phyloP scores from a whole-genome alignment of 805 yeast genomes.

The Yarrowia sp. region DNA sequence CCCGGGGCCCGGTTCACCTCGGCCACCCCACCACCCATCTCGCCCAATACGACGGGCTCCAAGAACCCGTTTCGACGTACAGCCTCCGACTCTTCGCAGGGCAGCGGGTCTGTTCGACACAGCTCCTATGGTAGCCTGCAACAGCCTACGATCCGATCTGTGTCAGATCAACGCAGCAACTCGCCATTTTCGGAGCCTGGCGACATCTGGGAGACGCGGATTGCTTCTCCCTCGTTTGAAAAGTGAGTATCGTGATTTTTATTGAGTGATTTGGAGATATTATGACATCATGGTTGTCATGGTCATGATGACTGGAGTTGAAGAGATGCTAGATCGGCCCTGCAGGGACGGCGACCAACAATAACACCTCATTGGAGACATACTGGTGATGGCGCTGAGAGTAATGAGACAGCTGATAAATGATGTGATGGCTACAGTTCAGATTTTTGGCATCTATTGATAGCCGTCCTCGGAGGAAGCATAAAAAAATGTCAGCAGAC shows the following conservation, averaged over 20 bases:
- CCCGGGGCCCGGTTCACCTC: constrained; percentile 13
- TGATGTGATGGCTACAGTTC: background rate
- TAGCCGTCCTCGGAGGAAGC: background rate
- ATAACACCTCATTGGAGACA: background rate
- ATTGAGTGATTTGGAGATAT: background rate
- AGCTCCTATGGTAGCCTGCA: background rate
- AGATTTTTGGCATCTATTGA: background rate
- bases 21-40: constrained; percentile 16
- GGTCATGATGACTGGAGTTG: background rate
- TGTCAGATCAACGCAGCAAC: constrained; percentile 20
- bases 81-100: constrained; percentile 24
- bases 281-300: background rate
- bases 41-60: constrained; percentile 17
- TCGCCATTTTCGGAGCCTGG: constrained; percentile 3
- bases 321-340: background rate
- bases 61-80: constrained; percentile 21
- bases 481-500: too few relatives aligned
- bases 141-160: constrained; percentile 12
- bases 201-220: constrained; percentile 3
- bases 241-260: background rate
- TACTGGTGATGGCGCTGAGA: background rate
- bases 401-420: background rate
- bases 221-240: background rate
- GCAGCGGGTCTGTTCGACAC: background rate
- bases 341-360: background rate